phyloP scores from a whole-genome alignment of 2,329 filamentous ascomycete species.

The Neoarthrinium moseri region DNA sequence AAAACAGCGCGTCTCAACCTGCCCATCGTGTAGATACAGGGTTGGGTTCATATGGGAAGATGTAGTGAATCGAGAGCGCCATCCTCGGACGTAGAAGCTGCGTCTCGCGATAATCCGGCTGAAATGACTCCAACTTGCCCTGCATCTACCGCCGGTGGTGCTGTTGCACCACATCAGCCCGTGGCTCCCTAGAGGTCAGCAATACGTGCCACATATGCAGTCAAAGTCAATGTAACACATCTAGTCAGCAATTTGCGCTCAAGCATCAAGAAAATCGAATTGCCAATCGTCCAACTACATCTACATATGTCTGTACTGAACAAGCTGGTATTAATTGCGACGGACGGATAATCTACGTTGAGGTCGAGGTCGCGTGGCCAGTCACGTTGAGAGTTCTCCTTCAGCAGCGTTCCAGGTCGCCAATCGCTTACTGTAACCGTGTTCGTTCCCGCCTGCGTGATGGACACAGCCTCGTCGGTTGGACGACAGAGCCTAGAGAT shows the following conservation, averaged over 20 bases:
- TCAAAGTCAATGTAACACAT: background rate
- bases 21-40: too few relatives aligned
- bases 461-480: constrained; percentile 1
- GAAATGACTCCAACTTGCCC: background rate
- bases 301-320: too few relatives aligned
- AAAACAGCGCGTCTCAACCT: too few relatives aligned
- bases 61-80: background rate
- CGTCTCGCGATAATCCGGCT: background rate
- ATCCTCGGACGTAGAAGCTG: background rate
- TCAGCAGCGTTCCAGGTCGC: background rate
- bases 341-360: too few relatives aligned
- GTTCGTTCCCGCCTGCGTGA: constrained; percentile 3
- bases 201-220: background rate
- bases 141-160: background rate
- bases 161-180: too few relatives aligned
- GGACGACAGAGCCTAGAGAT: background rate
- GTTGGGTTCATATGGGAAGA: background rate
- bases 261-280: background rate
- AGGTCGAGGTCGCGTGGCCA: background rate
- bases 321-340: too few relatives aligned
- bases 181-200: too few relatives aligned
- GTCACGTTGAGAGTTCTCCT: background rate
- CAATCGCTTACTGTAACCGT: background rate
- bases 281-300: background rate
- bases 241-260: constrained; percentile 2